Evolutionary conservation across 305 asterid species (phyloP), one percentile per base, ranked within the genome.

Genomic region (Fraxinus xanthoxyloides): DNA sequence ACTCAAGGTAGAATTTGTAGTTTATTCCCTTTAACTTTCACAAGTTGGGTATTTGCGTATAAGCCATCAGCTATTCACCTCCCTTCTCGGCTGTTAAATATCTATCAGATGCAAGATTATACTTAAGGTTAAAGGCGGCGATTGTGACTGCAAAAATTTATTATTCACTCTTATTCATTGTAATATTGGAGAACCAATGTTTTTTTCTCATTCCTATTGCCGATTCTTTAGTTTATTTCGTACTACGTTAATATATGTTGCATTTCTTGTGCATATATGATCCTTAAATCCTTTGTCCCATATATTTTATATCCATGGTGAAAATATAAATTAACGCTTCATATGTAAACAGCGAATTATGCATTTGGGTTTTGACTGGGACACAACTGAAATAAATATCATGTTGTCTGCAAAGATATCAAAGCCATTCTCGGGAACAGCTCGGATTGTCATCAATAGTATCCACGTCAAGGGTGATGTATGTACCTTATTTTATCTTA

Each of bases 381-480:
- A 94, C 88, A 80, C 98, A 10, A 87, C 88, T 43, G 96, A 94
- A 26, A 86, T 97, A 78, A 91, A 93, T 87, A 92, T 97, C 78
- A 48, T 94, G 94, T 82, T 94, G 91, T 90, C 84, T 65, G 98
- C 98, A 34, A 97, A 93, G 93, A 84, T 97, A 91, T 96, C 92
- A 84, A 89, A 81, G 89, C 98, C 98, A 74, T 87, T 90, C 75
- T 90, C 88, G 93, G 99, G 99, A 87, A 93, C 98, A 83, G 99
- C 98, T 77, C 92, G 98, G 79, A 94, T 97, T 28, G 89, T 94
- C 79, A 87, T 97, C 59, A 97, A 94, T 87, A 94, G 93, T 89
- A 85, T 97, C 90, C 98, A 97, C 85, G 79, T 97, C 88, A 94
- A 92, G 95, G 99, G 99, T 77, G 93, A 92, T 86, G 99, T 97